A percentile compares a stretch with the other conserved stretches of the same genome.
Conservation (phyloP, 768 basidiomycete genomes). For the Sporobolomyces roseus region DNA sequence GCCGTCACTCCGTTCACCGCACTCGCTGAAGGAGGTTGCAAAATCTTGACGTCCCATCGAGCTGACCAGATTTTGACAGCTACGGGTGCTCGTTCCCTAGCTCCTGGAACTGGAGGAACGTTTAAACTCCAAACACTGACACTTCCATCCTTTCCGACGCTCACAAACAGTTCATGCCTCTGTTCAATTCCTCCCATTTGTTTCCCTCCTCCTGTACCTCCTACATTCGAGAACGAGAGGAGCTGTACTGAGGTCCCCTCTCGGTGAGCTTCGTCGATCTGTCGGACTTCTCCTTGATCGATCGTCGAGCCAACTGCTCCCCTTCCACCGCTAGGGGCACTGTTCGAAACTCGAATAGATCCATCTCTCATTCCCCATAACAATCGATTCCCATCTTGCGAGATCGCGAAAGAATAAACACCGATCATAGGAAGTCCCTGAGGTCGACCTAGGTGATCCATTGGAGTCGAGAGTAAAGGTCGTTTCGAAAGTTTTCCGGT, state of each 20-base stretch:
- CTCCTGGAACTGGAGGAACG: not conserved
- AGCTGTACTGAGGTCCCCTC: constrained; percentile 4
- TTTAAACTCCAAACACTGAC: constrained; percentile 14
- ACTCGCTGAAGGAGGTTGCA: not conserved
- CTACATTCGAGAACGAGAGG: constrained; percentile 19
- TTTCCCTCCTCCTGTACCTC: constrained; percentile 3
- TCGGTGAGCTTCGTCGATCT: constrained; percentile 12
- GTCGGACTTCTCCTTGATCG: constrained; percentile 16
- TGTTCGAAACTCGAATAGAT: constrained; percentile 16
- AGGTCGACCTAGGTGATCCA: constrained; percentile 34
- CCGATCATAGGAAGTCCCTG: constrained; percentile 7
- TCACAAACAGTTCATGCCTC: not conserved
- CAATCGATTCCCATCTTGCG: constrained; percentile 11
- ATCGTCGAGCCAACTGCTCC: constrained; percentile 5
- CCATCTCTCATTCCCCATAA: constrained; percentile 40
- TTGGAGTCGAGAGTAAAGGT: constrained; percentile 18
- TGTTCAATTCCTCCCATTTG: not conserved
- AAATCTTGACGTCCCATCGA: constrained; percentile 24
- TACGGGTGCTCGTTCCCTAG: constrained; percentile 6
- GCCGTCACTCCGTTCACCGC: not conserved
- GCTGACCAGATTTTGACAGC: constrained; percentile 25
- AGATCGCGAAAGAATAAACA: constrained; percentile 1
- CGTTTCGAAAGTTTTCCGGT: constrained; percentile 27
- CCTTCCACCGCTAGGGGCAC: not conserved
- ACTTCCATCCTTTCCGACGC: constrained; percentile 9